A percentile compares a stretch with the other conserved stretches of the same genome.
These are phyloP conservation scores for Platismatia glauca DNA, from an alignment of 495 filamentous ascomycete species.

Conservation along the genomic window DNA sequence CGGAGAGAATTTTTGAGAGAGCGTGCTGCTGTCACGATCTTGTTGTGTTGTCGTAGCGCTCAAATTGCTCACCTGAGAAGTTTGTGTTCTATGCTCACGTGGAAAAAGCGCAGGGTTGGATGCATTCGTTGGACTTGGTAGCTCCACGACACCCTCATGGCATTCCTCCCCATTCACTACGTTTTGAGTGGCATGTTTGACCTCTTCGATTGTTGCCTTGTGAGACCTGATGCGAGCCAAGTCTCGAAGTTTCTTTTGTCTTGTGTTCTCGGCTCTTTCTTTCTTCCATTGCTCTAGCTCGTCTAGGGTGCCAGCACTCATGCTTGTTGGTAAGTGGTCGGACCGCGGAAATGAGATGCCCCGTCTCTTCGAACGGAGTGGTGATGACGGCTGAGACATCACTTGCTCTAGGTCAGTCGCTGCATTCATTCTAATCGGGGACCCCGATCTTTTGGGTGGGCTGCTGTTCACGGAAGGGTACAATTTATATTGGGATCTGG, in stretches of 20 bases:
- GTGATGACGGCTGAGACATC: constrained; percentile 2
- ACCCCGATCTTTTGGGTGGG: constrained; percentile 11
- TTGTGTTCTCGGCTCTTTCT: background rate
- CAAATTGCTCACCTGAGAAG: background rate
- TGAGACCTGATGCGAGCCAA: constrained; percentile 6
- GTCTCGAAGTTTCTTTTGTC: constrained; percentile 3
- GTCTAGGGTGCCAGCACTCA: constrained; percentile 4
- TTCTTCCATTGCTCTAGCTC: constrained; percentile 1
- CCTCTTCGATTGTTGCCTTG: constrained; percentile 1
- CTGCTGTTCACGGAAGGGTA: background rate
- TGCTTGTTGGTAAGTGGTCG: background rate
- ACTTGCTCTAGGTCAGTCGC: background rate
- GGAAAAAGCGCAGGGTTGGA: background rate
- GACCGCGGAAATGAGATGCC: background rate
- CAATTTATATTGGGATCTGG: constrained; percentile 10
- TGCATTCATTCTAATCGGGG: background rate
- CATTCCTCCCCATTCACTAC: background rate
- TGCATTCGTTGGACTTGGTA: background rate
- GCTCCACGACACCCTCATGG: background rate
- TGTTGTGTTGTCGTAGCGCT: background rate
- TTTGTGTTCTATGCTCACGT: background rate
- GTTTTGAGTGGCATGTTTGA: background rate
- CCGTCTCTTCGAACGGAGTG: constrained; percentile 8
- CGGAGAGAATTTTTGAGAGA: constrained; percentile 12
- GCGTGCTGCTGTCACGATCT: background rate